Base-by-base conservation (phyloP, 192 early-diverging fungal genomes). In the Coemansia sp. region DNA sequence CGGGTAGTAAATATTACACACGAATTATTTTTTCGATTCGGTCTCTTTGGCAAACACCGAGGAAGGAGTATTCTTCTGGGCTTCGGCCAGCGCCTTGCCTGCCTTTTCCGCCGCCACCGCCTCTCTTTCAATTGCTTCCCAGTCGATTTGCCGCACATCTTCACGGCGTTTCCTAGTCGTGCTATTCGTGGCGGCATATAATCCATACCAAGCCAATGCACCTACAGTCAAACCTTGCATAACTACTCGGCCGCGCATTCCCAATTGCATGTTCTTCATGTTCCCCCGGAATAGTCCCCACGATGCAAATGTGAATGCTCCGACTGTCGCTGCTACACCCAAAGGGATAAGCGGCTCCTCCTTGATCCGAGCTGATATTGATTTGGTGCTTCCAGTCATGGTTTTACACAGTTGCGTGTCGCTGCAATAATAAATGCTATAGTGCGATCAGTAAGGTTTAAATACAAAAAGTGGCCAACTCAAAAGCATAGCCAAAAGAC, bases 191-290 rank as follows among this genome's bases (percentile, higher is more conserved):
- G 56, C 33, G 30, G 36, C 46, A 26, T 57, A 68, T 63, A 76
- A 20, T 1, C 69, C 66, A 18, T 81, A 81, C 48, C 73, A 69
- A 3, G 71, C 44, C 21, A 81, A 60, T 3, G 78, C 73, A 5
- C 61, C 66, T 5, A 81, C 62, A 0, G 78, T 81, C n/a, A 81
- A 67, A 0, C 78, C 78, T 49, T 81, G 78, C 66, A 76, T 63
- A 6, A 66, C 66, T 2, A 81, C 78, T 10, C 78, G 78, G 0
- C 66, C 70, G 38, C 78, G 78, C 78, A 81, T 81, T 12, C 78
- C 78, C 63, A 59, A 62, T 45, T 81, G 78, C 33, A 73, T 57
- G 52, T 66, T 66, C 30, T 58, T 69, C 18, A 52, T 34, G 59
- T 76, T 75, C 10, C 66, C 67, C 43, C 61, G 66, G 46, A 65